Evolutionary conservation across 257 asterid species (phyloP).

Genomic region (Solanum dulcamara): DNA sequence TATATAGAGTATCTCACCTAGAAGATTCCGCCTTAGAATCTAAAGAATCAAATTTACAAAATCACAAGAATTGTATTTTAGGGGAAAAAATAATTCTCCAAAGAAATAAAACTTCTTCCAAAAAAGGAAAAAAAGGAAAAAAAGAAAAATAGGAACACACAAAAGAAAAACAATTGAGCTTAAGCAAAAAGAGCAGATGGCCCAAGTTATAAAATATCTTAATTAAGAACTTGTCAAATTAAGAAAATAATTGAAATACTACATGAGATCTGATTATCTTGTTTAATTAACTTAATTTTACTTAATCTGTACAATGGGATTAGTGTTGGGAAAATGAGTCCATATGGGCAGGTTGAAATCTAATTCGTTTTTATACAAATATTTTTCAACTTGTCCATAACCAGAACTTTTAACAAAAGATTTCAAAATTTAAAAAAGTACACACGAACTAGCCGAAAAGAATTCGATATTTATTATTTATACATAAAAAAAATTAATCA

Average conservation of each 20-base stretch:
- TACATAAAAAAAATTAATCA: no score
- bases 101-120: background rate
- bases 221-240: background rate
- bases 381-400: background rate
- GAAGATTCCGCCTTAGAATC: slow-evolving; percentile 5
- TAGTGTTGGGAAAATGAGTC: background rate
- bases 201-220: background rate
- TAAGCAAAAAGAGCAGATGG: background rate
- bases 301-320: background rate
- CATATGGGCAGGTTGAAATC: background rate
- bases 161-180: background rate
- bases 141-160: background rate
- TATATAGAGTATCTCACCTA: background rate
- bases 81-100: background rate
- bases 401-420: no score
- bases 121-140: background rate
- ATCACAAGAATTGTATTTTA: background rate
- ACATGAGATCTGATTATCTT: background rate
- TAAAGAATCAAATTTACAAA: background rate
- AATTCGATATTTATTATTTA: no score
- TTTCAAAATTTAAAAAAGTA: no score
- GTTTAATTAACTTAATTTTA: background rate
- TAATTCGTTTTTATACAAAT: background rate
- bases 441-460: no score
- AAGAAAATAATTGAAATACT: background rate